Conservation (phyloP, 2,329 filamentous ascomycete genomes). For the Xylariaceae sp. region DNA sequence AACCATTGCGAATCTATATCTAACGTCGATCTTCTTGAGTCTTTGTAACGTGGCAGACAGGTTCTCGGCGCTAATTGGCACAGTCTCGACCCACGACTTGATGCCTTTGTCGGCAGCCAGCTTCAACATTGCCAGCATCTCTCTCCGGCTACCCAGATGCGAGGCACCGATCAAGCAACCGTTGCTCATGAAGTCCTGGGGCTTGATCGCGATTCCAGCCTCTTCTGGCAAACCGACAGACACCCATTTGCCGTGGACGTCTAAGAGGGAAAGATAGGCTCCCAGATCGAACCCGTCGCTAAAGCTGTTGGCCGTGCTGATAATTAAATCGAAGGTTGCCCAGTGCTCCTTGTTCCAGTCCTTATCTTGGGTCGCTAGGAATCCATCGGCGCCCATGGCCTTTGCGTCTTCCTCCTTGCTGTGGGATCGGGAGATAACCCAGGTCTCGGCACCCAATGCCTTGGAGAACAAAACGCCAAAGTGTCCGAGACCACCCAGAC, state of each 20-base stretch:
- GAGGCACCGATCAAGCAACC: constrained; percentile 67
- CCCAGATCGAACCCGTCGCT: constrained; percentile 61
- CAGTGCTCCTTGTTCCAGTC: constrained; percentile 52
- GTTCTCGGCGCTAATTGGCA: constrained; percentile 67
- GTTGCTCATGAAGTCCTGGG: constrained; percentile 69
- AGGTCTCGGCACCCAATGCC: constrained; percentile 58
- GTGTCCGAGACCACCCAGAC: constrained; percentile 67
- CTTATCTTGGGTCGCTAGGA: constrained; percentile 52
- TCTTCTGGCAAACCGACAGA: constrained; percentile 76
- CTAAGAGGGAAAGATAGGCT: constrained; percentile 71
- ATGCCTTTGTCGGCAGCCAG: constrained; percentile 64
- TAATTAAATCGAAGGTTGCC: constrained; percentile 67
- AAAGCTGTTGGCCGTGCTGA: constrained; percentile 67
- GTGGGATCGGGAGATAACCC: constrained; percentile 55
- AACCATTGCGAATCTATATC: constrained; percentile 70
- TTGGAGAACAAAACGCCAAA: constrained; percentile 65
- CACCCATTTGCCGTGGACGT: constrained; percentile 76
- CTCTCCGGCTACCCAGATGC: constrained; percentile 63
- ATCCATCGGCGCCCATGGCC: constrained; percentile 56
- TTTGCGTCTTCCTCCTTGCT: constrained; percentile 54
- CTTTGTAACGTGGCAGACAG: constrained; percentile 63
- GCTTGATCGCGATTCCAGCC: constrained; percentile 62
- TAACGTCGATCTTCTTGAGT: constrained; percentile 64
- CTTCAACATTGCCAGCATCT: constrained; percentile 67
- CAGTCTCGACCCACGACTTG: constrained; percentile 64